phyloP scores from a whole-genome alignment of 129 eudicot genomes.

The Ambrosia artemisiifolia region DNA sequence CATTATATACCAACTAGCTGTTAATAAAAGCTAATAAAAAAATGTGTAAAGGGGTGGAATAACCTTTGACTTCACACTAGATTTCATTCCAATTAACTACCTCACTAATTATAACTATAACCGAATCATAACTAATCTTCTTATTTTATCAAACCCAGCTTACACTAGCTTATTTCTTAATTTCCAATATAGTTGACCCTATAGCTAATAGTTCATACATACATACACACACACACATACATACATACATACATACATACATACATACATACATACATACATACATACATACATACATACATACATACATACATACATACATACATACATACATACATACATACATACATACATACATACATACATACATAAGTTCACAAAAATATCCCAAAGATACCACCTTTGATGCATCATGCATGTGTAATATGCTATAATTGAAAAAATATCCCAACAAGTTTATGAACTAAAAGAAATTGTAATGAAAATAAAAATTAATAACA shows the following conservation, averaged over 20 bases:
- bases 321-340: background rate
- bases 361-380: slow-evolving; percentile 21
- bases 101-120: background rate
- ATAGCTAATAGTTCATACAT: too few relatives aligned
- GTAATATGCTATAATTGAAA: slow-evolving; percentile 16
- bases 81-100: background rate
- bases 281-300: background rate
- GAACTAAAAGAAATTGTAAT: too few relatives aligned
- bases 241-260: background rate
- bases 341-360: background rate
- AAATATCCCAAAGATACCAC: slow-evolving; percentile 18
- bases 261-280: background rate
- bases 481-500: background rate
- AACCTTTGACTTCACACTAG: background rate
- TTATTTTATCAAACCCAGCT: background rate
- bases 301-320: background rate
- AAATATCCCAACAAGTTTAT: slow-evolving; percentile 18
- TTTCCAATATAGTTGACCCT: too few relatives aligned
- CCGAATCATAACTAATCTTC: background rate
- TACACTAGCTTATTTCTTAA: background rate
- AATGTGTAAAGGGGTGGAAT: background rate
- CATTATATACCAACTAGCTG: background rate
- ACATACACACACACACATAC: background rate
- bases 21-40: background rate
- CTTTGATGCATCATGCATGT: slow-evolving; percentile 22